Base-by-base conservation (phyloP, 2,329 filamentous ascomycete species). In the Celoporthe dispersa region DNA sequence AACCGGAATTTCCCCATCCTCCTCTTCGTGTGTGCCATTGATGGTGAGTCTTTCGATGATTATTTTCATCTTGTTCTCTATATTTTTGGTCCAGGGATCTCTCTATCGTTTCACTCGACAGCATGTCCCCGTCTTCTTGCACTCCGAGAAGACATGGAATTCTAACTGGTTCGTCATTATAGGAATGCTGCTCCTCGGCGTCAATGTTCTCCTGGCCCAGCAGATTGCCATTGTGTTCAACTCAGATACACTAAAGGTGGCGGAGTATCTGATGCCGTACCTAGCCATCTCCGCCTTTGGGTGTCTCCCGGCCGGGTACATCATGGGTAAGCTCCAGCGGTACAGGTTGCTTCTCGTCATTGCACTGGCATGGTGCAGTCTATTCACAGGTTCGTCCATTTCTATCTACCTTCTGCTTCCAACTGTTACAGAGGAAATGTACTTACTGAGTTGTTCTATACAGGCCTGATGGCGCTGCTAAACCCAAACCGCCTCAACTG, bases 121-220 rank as follows among this genome's bases (percentile, higher is more conserved):
- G 12, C n/a, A 5, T 9, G 14, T 28, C 11, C 19, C 44, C 11
- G n/a, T 55, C 3, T 28, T 55, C 2, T 55, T 12, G n/a, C n/a
- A 6, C 22, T 16, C 22, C 11, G 11, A 28, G 1, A 55, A 5
- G 8, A 28, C 9, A 28, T 28, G 0, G 31, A 22, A 33, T 33
- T 60, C 33, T 60, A 16, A 37, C 3, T 28, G 7, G 16, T 60
- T 16, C 31, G 28, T 60, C 31, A 16, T 22, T 28, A n/a, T 22
- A 62, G 60, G 64, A 2, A 70, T 70, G 68, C 59, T 70, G 8
- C 64, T 70, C 28, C 65, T 70, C 14, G 68, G 68, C 12, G 65
- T 68, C 19, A 70, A 70, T 12, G 65, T 70, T 2, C 55, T 70
- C 16, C 55, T 70, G 35, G 31, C 68, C 6, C 68, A 70, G 66